These are phyloP conservation scores for Eucalyptus tenuipes DNA, from an alignment of 345 rosid genomes.

Conservation along the genomic window DNA sequence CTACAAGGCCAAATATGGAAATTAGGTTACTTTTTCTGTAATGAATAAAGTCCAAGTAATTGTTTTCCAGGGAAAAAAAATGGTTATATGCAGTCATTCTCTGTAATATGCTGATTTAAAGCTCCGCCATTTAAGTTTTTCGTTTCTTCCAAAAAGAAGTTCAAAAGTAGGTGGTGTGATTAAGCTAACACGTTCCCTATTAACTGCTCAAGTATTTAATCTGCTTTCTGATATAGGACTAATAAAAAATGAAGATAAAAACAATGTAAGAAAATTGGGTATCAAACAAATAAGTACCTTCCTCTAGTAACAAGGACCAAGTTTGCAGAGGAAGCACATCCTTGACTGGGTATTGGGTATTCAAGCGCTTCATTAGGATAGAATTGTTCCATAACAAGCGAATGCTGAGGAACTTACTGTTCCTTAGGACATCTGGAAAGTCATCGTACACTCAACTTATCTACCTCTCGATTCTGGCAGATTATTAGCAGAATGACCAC, in stretches of 20 bases:
- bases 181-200: background rate
- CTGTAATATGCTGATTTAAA: background rate
- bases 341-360: background rate
- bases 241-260: background rate
- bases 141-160: background rate
- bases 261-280: background rate
- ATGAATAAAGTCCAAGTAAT: background rate
- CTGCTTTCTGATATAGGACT: background rate
- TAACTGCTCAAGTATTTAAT: background rate
- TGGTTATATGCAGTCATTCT: background rate
- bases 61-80: background rate
- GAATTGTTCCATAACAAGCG: background rate
- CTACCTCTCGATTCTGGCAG: background rate
- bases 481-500: background rate
- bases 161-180: background rate
- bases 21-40: background rate
- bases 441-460: background rate
- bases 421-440: background rate
- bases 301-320: background rate
- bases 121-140: background rate
- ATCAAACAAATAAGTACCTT: background rate
- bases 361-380: background rate
- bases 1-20: conserved; percentile 2
- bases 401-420: background rate
- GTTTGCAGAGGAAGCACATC: background rate